A percentile compares a stretch with the other conserved stretches of the same genome.
phyloP scores from a whole-genome alignment of 371 early-diverging fungal genomes.

The Batkoa obscura region DNA sequence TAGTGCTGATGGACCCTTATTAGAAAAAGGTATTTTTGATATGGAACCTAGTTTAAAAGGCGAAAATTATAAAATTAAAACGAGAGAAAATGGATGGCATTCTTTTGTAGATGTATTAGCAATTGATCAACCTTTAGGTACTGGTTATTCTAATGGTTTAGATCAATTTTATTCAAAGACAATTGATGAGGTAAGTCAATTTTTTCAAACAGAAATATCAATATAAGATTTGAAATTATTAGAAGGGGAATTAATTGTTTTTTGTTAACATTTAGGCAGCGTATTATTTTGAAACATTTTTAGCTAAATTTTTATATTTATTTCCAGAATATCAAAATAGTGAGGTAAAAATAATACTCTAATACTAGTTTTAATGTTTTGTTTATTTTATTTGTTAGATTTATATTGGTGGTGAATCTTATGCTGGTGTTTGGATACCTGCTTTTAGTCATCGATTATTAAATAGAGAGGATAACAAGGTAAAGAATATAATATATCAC shows the following conservation, averaged over 20 bases:
- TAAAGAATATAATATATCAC: constrained; percentile 5
- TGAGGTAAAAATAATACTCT: constrained; percentile 20
- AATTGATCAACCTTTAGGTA: constrained; percentile 79
- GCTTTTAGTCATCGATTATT: constrained; percentile 44
- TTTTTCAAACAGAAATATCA: background rate
- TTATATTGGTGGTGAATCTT: constrained; percentile 72
- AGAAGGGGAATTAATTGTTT: background rate
- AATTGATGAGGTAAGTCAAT: background rate
- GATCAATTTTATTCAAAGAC: constrained; percentile 1
- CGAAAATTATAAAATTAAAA: constrained; percentile 21
- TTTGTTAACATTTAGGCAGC: constrained; percentile 30
- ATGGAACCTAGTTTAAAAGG: constrained; percentile 24
- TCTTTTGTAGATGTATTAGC: constrained; percentile 41
- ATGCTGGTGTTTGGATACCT: constrained; percentile 71
- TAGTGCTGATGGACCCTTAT: constrained; percentile 69
- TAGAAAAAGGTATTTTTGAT: constrained; percentile 44
- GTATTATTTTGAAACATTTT: constrained; percentile 29
- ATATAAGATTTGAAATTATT: background rate
- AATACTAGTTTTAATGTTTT: background rate
- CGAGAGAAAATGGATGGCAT: constrained; percentile 45
- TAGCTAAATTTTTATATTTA: constrained; percentile 31
- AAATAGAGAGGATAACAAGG: constrained; percentile 19
- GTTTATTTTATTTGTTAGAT: constrained; percentile 24
- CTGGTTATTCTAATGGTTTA: constrained; percentile 32
- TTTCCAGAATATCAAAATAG: constrained; percentile 31